Conservation (phyloP, 306 rosid species). For the Dalbergia cochinchinensis region DNA sequence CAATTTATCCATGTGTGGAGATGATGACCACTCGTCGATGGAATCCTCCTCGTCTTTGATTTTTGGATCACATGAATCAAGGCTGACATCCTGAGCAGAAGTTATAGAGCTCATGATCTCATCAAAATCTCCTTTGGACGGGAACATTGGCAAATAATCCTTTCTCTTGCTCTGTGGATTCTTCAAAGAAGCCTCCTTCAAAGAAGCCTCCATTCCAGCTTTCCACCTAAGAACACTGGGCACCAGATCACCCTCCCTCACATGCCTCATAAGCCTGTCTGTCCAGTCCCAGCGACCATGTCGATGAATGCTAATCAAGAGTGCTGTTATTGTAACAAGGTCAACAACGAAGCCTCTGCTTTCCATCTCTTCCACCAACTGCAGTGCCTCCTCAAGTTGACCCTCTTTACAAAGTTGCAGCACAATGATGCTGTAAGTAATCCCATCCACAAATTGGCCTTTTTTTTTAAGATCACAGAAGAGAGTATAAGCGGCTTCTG, state of each 20-base stretch:
- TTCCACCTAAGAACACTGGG: slow-evolving; percentile 82
- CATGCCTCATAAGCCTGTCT: slow-evolving; percentile 83
- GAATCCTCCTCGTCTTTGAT: slow-evolving; percentile 41
- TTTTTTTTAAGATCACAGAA: slow-evolving; percentile 89
- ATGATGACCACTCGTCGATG: slow-evolving; percentile 77
- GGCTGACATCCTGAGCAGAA: slow-evolving; percentile 43
- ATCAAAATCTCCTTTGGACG: slow-evolving; percentile 66
- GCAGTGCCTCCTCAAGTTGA: slow-evolving; percentile 72
- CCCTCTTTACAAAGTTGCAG: slow-evolving; percentile 84
- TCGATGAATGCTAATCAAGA: slow-evolving; percentile 71
- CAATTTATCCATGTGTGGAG: slow-evolving; percentile 81
- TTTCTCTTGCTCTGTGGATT: slow-evolving; percentile 61
- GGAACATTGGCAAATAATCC: slow-evolving; percentile 73
- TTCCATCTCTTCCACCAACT: slow-evolving; percentile 95
- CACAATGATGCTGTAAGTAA: slow-evolving; percentile 82
- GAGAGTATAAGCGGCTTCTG: slow-evolving; percentile 78
- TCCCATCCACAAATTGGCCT: slow-evolving; percentile 83
- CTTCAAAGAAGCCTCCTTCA: slow-evolving; percentile 84
- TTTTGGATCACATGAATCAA: slow-evolving; percentile 37
- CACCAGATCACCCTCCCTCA: slow-evolving; percentile 76
- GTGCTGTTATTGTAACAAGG: slow-evolving; percentile 77
- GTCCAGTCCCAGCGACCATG: slow-evolving; percentile 84
- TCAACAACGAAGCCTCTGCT: slow-evolving; percentile 80
- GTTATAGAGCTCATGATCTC: slow-evolving; percentile 61
- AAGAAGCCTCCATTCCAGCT: slow-evolving; percentile 74